A percentile compares a stretch with the other conserved stretches of the same genome.
Conservation (phyloP, 208 protist genomes). For the Leptomonas pyrrhocoris region DNA sequence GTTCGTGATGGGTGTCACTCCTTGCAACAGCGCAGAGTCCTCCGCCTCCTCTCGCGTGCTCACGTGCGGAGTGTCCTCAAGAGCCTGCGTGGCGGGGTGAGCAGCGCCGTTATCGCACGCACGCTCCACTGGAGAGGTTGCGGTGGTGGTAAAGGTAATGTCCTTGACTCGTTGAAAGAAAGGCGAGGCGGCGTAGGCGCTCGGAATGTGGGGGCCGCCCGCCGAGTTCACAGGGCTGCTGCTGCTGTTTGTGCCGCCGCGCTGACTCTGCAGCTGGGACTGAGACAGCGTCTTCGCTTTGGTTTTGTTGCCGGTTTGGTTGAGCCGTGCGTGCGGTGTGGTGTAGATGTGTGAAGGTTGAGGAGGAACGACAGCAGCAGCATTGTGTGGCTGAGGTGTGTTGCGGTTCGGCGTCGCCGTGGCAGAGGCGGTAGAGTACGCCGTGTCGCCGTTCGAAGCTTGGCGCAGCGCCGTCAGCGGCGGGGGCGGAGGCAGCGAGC, state of each 20-base stretch:
- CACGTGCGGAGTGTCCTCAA: not conserved
- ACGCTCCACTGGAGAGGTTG: not conserved
- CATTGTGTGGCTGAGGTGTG: not conserved
- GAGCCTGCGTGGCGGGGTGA: not conserved
- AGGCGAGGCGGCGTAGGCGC: conserved; percentile 8
- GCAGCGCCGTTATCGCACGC: not conserved
- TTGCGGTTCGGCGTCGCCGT: conserved; percentile 3
- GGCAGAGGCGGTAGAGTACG: conserved; percentile 1
- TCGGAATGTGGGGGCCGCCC: conserved; percentile 2
- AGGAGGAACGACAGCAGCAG: too few relatives aligned
- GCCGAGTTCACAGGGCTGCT: conserved; percentile 7
- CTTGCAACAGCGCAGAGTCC: conserved; percentile 18
- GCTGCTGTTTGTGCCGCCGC: not conserved
- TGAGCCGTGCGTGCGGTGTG: not conserved
- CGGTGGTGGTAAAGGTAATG: not conserved
- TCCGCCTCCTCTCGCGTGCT: not conserved
- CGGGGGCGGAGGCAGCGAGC: not conserved
- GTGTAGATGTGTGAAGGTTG: too few relatives aligned
- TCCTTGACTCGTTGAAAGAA: conserved; percentile 30
- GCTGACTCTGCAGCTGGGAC: conserved; percentile 9
- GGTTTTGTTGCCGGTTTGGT: not conserved
- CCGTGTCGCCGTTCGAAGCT: too few relatives aligned
- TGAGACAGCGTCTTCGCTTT: conserved; percentile 12
- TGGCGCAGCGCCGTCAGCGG: not conserved
- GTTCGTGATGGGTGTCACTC: conserved; percentile 24